A percentile compares a stretch with the other conserved stretches of the same genome.
Conservation (phyloP, 2,329 filamentous ascomycete genomes). For the Hypomyces perniciosus region DNA sequence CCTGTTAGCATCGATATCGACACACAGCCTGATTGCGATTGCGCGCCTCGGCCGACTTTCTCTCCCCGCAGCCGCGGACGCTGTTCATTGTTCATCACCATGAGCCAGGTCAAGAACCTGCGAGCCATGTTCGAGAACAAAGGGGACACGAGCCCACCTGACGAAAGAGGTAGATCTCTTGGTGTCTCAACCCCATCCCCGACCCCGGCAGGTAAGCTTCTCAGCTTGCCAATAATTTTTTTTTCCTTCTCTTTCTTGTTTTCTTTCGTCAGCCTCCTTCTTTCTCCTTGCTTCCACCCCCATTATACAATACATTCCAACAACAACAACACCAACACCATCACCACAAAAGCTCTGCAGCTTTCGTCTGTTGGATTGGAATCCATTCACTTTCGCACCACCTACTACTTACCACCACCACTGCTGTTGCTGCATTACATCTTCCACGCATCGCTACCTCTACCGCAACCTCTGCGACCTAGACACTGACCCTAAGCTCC, state of each 20-base stretch:
- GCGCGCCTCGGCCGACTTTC: not conserved
- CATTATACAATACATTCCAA: not conserved
- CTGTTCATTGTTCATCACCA: conserved; percentile 34
- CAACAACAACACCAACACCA: too few relatives aligned
- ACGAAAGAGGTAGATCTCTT: conserved; percentile 66
- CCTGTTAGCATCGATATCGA: not conserved
- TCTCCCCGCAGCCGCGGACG: conserved; percentile 6
- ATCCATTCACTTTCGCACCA: too few relatives aligned
- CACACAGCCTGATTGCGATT: conserved; percentile 1
- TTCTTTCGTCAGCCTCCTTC: conserved; percentile 50
- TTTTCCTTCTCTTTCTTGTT: conserved; percentile 2
- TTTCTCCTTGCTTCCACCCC: conserved; percentile 1
- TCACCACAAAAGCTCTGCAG: too few relatives aligned
- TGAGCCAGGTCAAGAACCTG: conserved; percentile 68
- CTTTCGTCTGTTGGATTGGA: too few relatives aligned
- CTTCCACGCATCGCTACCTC: too few relatives aligned
- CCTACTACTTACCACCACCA: too few relatives aligned
- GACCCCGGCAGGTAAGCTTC: conserved; percentile 17
- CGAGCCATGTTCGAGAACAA: conserved; percentile 76
- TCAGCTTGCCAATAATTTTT: conserved; percentile 12
- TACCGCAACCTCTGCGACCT: not conserved
- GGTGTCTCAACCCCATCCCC: conserved; percentile 35
- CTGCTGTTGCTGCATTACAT: not conserved
- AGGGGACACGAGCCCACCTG: conserved; percentile 57
- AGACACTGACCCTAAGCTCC: conserved; percentile 19